Conservation (phyloP, 1,284 basidiomycete species). For the Ceratobasidium sp. region DNA sequence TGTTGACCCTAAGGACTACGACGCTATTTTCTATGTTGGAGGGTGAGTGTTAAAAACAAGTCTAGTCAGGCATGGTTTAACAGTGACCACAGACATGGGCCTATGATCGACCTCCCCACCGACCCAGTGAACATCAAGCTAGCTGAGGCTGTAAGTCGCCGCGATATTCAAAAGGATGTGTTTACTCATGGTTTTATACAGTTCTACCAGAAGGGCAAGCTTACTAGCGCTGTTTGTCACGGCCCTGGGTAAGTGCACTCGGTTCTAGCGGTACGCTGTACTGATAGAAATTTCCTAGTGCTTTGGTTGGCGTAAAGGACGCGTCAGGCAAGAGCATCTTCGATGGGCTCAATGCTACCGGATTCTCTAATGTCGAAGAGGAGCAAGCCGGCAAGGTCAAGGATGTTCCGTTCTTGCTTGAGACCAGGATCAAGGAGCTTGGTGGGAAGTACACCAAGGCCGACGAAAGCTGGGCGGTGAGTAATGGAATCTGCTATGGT, state of each 20-base stretch:
- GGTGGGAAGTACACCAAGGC: conserved; percentile 74
- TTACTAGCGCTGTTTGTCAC: conserved; percentile 77
- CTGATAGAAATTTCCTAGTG: conserved; percentile 49
- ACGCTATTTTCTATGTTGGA: conserved; percentile 81
- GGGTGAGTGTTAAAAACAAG: conserved; percentile 53
- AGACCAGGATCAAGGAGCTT: conserved; percentile 68
- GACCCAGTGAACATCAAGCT: conserved; percentile 70
- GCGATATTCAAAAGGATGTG: conserved; percentile 25
- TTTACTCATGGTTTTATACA: conserved; percentile 47
- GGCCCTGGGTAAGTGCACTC: conserved; percentile 63
- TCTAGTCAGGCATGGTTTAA: neutral
- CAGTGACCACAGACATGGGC: conserved; percentile 64
- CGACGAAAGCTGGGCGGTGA: conserved; percentile 65
- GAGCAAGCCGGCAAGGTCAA: conserved; percentile 58
- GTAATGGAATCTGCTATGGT: conserved; percentile 49
- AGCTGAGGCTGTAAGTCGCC: conserved; percentile 61
- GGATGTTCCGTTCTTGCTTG: conserved; percentile 75
- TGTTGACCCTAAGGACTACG: conserved; percentile 70
- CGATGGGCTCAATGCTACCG: conserved; percentile 67
- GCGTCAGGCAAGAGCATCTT: conserved; percentile 70
- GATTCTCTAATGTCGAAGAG: conserved; percentile 80
- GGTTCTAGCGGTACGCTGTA: neutral
- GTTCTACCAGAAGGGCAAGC: conserved; percentile 71
- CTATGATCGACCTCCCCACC: conserved; percentile 71
- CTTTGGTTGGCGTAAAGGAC: conserved; percentile 66